Evolutionary conservation across 805 yeast species (phyloP).

Genomic region (Ogataea glucozyma): DNA sequence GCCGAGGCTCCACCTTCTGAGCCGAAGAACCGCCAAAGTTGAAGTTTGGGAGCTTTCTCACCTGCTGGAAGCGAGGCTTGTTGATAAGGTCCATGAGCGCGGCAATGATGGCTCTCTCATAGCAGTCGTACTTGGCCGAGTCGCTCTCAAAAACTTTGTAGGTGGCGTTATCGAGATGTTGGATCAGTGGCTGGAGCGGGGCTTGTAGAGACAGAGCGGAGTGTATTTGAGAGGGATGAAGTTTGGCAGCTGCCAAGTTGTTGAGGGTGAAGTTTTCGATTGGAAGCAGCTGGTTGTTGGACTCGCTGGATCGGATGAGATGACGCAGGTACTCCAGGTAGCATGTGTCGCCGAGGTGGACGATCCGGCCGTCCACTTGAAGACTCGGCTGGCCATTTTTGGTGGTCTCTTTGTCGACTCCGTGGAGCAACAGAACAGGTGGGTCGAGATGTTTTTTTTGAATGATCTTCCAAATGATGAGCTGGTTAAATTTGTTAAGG

Average conservation of each 20-base stretch:
- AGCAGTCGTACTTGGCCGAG: conserved; percentile 62
- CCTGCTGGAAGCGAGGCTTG: conserved; percentile 22
- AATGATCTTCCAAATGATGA: conserved; percentile 43
- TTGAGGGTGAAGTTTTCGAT: conserved; percentile 31
- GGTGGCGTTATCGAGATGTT: conserved; percentile 55
- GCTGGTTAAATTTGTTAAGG: conserved; percentile 57
- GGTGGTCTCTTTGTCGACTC: conserved; percentile 44
- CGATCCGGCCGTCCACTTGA: conserved; percentile 23
- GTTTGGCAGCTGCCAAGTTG: conserved; percentile 18
- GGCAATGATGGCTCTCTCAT: conserved; percentile 60
- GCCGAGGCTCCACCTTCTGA: neutral
- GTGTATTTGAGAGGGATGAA: conserved; percentile 12
- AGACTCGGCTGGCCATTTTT: too few relatives aligned
- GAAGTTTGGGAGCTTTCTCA: conserved; percentile 17
- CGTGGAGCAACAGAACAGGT: conserved; percentile 53
- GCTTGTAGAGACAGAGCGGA: conserved; percentile 29
- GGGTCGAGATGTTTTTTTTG: conserved; percentile 43
- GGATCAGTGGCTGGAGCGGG: conserved; percentile 75
- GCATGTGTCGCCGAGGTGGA: conserved; percentile 31
- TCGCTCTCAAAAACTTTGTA: conserved; percentile 77
- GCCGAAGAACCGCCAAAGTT: conserved; percentile 22
- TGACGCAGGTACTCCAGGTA: conserved; percentile 34
- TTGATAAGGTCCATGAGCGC: conserved; percentile 47
- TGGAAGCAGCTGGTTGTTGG: conserved; percentile 31
- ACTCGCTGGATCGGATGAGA: conserved; percentile 19